phyloP scores from a whole-genome alignment of 768 basidiomycete genomes.

The Leccinellum luteum region DNA sequence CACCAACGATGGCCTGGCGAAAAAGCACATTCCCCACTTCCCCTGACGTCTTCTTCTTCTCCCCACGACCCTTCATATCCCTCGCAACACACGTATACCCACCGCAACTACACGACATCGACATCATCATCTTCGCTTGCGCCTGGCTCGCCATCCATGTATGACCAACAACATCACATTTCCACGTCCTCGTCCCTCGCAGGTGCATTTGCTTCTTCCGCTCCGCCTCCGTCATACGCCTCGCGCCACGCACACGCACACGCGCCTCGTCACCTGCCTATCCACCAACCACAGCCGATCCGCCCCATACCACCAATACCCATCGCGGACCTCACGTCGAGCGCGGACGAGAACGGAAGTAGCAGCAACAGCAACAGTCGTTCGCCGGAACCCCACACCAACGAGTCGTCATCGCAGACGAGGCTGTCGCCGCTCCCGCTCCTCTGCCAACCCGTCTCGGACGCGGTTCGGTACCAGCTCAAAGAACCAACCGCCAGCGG shows the following conservation, averaged over 20 bases:
- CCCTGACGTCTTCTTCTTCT: neutral
- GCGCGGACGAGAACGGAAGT: constrained; percentile 14
- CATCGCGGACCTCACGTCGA: constrained; percentile 25
- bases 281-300: constrained; percentile 33
- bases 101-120: constrained; percentile 13
- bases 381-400: neutral
- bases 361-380: neutral
- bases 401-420: constrained; percentile 3
- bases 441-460: constrained; percentile 35
- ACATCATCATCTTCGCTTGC: constrained; percentile 18
- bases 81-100: constrained; percentile 23
- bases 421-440: constrained; percentile 30
- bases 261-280: constrained; percentile 21
- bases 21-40: constrained; percentile 12
- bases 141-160: constrained; percentile 17
- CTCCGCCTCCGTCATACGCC: constrained; percentile 9
- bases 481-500: constrained; percentile 7
- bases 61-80: constrained; percentile 16
- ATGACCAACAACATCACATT: constrained; percentile 11
- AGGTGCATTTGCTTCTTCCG: constrained; percentile 24
- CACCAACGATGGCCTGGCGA: constrained; percentile 21
- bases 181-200: constrained; percentile 26
- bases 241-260: constrained; percentile 8
- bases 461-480: constrained; percentile 30
- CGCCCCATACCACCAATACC: constrained; percentile 35